Base-by-base conservation (phyloP, 2,329 filamentous ascomycete genomes). In the Alternaria angustiovoidea region DNA sequence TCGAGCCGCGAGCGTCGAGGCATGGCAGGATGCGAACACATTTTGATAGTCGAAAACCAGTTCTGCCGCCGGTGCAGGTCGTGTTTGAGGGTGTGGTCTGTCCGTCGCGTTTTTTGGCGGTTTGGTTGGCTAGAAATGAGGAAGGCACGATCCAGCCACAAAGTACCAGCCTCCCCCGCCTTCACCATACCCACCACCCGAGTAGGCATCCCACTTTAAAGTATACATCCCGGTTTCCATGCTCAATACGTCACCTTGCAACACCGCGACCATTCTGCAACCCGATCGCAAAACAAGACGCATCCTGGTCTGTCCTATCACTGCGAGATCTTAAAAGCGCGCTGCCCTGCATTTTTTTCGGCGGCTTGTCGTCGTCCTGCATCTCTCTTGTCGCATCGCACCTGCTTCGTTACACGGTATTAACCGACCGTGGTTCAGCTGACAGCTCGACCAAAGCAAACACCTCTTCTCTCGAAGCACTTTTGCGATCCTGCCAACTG, bases 131-230 rank as follows among this genome's bases (percentile, higher is more conserved):
- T 32, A 16, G 55, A 62, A 63, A 65, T 41, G 54, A 41, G 39
- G 39, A 49, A 63, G 62, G 63, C 58, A 62, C 41, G 12, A 26
- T 58, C 70, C 70, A 73, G 67, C 69, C 70, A 67, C 65, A 51
- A 41, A 41, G 48, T 59, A 63, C 67, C 67, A 69, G 64, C 63
- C 65, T 67, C 61, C 66, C 69, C 70, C 70, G 67, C 67, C 69
- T 66, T 65, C 61, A 55, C 41, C 34, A 54, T 61, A 34, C 57
- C 63, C 54, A 41, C 38, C 51, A 41, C 41, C 32, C 30, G 46
- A 49, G 46, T 36, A 36, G 32, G 34, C 57, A 41, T 55, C 41
- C 51, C 46, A 52, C 51, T 59, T 59, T 43, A 57, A 53, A 38
- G 54, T 57, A 53, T 39, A 41, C 42, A 38, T 51, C 44, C 57